phyloP scores from a whole-genome alignment of 179 eudicot species.

The Amaranthus tricolor region DNA sequence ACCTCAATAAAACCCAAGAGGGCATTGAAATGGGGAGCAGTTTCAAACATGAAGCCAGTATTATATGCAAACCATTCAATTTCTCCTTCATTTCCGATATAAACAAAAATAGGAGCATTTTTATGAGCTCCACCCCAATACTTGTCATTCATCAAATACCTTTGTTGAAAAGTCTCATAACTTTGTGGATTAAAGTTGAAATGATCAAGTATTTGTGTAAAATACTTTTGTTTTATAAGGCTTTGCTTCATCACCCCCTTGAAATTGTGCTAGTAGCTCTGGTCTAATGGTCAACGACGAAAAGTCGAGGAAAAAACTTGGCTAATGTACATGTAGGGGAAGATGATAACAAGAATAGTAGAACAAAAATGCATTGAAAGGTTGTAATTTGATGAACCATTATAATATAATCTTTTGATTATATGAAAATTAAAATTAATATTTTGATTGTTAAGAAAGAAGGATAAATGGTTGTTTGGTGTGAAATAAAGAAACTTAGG shows the following conservation, averaged over 20 bases:
- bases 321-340: constrained; percentile 26
- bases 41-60: constrained; percentile 70
- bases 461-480: neutral
- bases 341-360: constrained; percentile 1
- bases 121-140: constrained; percentile 64
- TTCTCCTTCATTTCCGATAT: constrained; percentile 83
- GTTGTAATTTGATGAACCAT: constrained; percentile 21
- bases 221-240: constrained; percentile 52
- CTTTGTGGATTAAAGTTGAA: constrained; percentile 71
- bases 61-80: constrained; percentile 85
- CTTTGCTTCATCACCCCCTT: constrained; percentile 10
- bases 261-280: constrained; percentile 26
- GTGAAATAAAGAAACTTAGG: constrained; percentile 5
- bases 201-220: constrained; percentile 79
- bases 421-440: neutral
- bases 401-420: neutral
- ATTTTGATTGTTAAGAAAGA: neutral
- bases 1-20: constrained; percentile 85
- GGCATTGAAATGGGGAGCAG: constrained; percentile 65
- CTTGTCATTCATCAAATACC: constrained; percentile 59
- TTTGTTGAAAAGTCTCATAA: constrained; percentile 62
- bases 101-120: constrained; percentile 70
- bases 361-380: constrained; percentile 9
- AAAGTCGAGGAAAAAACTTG: constrained; percentile 37
- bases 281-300: constrained; percentile 45